Evolutionary conservation across 2,329 filamentous ascomycete species (phyloP), one percentile per base, ranked within the genome.

Genomic region (Ophidiomyces ophidiicola): DNA sequence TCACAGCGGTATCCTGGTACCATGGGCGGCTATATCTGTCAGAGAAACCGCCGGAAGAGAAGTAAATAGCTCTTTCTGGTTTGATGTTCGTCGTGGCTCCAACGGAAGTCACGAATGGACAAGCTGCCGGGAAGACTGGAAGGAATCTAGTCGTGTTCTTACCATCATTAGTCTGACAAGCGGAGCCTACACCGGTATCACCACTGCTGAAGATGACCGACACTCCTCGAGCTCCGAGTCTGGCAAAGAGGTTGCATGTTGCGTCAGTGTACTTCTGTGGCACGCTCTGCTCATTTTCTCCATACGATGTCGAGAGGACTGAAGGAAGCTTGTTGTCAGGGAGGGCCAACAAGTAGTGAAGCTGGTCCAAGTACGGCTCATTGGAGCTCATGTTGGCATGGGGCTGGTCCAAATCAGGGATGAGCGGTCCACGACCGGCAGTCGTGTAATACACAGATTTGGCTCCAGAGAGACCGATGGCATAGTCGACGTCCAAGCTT

Each of bases 271-370:
- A 82, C 2, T 66, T 60, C 17, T 59, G 57, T 0, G 77, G 76
- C 0, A 82, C 63, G 3, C 67, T 70, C 53, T 69, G 74, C 55
- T 84, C 80, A 32, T 77, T 68, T 48, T 81, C 77, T 20, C 76
- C 78, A 51, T 83, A 84, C 0, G 78, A 82, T 11, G 76, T 79
- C 29, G 69, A 71, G 32, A 84, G 66, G n/a, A 81, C 72, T 2
- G 72, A 67, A 0, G 80, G 79, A 0, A 83, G 62, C n/a, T 71
- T 54, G 2, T 63, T 53, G 43, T 74, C 67, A 1, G 64, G 56
- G 15, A 78, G 64, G 14, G 61, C 54, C 3, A 80, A 60, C 5
- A 83, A 63, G 53, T 77, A 72, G 42, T 70, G 67, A 5, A 79
- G 67, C 55, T 78, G 76, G 11, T 70, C 70, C 2, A 83, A 63